Base-by-base conservation (phyloP, 1,284 basidiomycete species). In the Athelia sp. region DNA sequence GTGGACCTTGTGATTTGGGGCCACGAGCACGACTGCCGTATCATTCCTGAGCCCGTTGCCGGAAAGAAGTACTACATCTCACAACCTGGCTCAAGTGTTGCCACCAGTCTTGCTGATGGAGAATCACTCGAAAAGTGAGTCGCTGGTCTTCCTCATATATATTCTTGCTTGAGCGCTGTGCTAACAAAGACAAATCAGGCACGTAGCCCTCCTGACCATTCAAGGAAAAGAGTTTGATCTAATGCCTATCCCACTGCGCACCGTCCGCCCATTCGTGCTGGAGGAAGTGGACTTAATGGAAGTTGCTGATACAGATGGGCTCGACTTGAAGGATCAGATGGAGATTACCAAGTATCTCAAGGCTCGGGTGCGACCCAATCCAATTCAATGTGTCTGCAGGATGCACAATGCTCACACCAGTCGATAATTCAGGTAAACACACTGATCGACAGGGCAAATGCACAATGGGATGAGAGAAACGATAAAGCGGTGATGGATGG, bases 11-110 rank as follows among this genome's bases (percentile, higher is more conserved):
- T 99, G 8, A 76, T 99, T 1, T 99, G 96, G 96, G 96, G 97
- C 1, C 97, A 99, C 64, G 97, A 99, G 66, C 97, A 99, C 64
- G 96, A 99, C 66, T 98, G 95, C 63, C 82, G 93, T 22, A 93
- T 98, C 52, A 73, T 82, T 2, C 96, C 96, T 0, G 92, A 98
- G 62, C 76, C 83, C 2, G 94, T 99, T 4, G 85, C 90, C 3
- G 94, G 91, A 8, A 96, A 97, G 67, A 76, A 79, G 3, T 99
- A 99, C 69, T 84, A 81, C 59, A 94, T 99, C 61, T 82, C 86
- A 0, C 97, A 99, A 64, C 97, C 97, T 1, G 97, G 97, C 1
- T 96, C 92, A 6, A 93, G 90, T 0, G 85, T 99, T 3, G 97
- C 96, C 0, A 99, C 96, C 0, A 93, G 90, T 45, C 72, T 98